Evolutionary conservation across 192 early-diverging fungal species (phyloP), one percentile per base, ranked within the genome.

Genomic region (Linnemannia schmuckeri): DNA sequence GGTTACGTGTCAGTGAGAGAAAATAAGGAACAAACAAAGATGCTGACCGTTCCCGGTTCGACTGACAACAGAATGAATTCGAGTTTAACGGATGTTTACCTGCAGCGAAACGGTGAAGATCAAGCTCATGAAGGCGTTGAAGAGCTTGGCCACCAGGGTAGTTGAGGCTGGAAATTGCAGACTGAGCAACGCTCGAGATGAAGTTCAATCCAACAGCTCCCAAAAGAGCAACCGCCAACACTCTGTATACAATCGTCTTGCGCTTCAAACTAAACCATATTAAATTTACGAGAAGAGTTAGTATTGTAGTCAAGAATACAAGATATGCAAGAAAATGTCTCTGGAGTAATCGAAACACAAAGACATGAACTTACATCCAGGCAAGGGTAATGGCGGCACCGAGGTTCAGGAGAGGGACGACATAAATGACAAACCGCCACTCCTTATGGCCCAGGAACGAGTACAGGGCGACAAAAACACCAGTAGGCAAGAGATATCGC

Each of bases 121-220:
- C 81, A 6, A 94, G 83, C 9, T 84, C 76, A 82, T 97, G 95
- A 30, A 98, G 83, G 49, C 76, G 79, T 27, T 87, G 79, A 46
- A 99, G 82, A 2, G 97, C 97, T 13, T 92, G 77, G 3, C 96
- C 98, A 10, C 97, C 98, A 22, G 98, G 97, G 74, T 99, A 99
- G 89, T 99, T 99, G 6, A 87, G 80, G 18, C 90, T 88, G 13
- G 97, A 98, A 6, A 95, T 82, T 27, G 89, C 81, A 15, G 93
- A 82, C 80, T 93, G 91, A 0, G 79, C 57, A 3, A 83, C 38
- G 30, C 89, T 87, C 6, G 75, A 61, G 20, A 86, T n/a, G 38
- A 89, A 87, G 42, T 76, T 87, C 13, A 81, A 20, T 0, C 79
- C 41, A 9, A 89, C 35, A n/a, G 63, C 46, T 18, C 46, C 83